Percentiles rank a stretch among this genome's conserved stretches.
Evolutionary conservation across 2,329 filamentous ascomycete genomes (phyloP).

Genomic region (Leptoxyphium fumago): DNA sequence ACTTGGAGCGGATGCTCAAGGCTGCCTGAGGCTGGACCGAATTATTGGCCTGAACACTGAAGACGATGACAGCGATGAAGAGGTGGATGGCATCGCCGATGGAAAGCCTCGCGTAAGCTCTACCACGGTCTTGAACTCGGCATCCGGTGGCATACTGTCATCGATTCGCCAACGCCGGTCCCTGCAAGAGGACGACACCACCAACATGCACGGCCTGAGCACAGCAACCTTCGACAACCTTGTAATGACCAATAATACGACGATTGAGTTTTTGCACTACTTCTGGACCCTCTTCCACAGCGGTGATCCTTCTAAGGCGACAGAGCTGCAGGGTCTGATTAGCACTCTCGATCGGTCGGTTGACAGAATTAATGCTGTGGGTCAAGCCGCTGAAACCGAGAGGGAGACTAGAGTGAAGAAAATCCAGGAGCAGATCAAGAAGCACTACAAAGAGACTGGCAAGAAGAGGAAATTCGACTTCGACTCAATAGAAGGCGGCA

Average conservation of each 20-base stretch:
- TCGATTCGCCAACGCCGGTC: slow-evolving; percentile 41
- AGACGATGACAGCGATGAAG: slow-evolving; percentile 33
- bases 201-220: slow-evolving; percentile 22
- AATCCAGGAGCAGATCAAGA: slow-evolving; percentile 54
- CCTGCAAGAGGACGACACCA: slow-evolving; percentile 7
- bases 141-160: slow-evolving; percentile 51
- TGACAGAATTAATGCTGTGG: slow-evolving; percentile 66
- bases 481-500: slow-evolving; percentile 61
- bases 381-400: slow-evolving; percentile 62
- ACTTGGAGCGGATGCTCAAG: slow-evolving; percentile 16
- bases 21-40: slow-evolving; percentile 36
- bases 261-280: slow-evolving; percentile 88
- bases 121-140: slow-evolving; percentile 47
- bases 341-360: slow-evolving; percentile 68
- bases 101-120: slow-evolving; percentile 48
- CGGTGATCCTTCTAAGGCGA: slow-evolving; percentile 58
- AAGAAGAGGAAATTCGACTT: slow-evolving; percentile 50
- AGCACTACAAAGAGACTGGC: slow-evolving; percentile 56
- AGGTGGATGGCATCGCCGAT: slow-evolving; percentile 25
- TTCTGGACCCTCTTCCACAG: slow-evolving; percentile 92
- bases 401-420: slow-evolving; percentile 51
- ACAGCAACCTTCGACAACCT: slow-evolving; percentile 44
- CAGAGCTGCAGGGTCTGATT: slow-evolving; percentile 66
- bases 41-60: slow-evolving; percentile 46
- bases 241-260: slow-evolving; percentile 76